Evolutionary conservation across 225 moss, liverwort and hornwort species (phyloP).

Genomic region (Bryum argenteum): DNA sequence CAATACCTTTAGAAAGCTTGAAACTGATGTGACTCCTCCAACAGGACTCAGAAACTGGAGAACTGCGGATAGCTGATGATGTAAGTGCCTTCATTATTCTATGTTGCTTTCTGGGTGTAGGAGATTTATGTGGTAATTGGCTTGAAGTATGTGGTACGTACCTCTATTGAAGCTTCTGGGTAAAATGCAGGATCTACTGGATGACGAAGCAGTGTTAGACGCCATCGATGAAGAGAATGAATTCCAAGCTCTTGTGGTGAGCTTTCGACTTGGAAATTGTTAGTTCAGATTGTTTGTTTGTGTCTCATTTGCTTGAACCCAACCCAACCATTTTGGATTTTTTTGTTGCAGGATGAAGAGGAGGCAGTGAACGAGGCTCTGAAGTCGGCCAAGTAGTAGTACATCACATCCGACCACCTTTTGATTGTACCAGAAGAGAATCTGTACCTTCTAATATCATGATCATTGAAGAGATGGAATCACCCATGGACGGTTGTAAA

Average conservation of each 20-base stretch:
- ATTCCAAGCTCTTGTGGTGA: constrained; percentile 89
- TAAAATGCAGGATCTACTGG: constrained; percentile 69
- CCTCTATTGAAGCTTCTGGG: constrained; percentile 19
- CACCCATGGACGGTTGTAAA: constrained; percentile 16
- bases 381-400: constrained; percentile 60
- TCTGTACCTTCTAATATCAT: constrained; percentile 10
- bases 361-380: constrained; percentile 88
- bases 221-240: constrained; percentile 99
- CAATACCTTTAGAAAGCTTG: constrained; percentile 21
- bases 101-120: background rate
- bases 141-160: background rate
- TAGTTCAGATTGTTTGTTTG: constrained; percentile 11
- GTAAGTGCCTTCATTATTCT: constrained; percentile 46
- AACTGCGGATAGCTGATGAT: constrained; percentile 83
- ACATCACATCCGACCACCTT: constrained; percentile 6
- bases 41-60: constrained; percentile 75
- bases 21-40: constrained; percentile 33
- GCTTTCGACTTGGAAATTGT: constrained; percentile 20
- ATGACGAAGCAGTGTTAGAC: constrained; percentile 84
- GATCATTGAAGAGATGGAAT: background rate
- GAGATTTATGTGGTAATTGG: background rate
- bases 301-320: constrained; percentile 15
- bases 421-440: background rate
- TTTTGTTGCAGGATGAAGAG: constrained; percentile 77
- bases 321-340: constrained; percentile 3